A percentile compares a stretch with the other conserved stretches of the same genome.
Conservation (phyloP, 331 rosid genomes). For the Arachis monticola region DNA sequence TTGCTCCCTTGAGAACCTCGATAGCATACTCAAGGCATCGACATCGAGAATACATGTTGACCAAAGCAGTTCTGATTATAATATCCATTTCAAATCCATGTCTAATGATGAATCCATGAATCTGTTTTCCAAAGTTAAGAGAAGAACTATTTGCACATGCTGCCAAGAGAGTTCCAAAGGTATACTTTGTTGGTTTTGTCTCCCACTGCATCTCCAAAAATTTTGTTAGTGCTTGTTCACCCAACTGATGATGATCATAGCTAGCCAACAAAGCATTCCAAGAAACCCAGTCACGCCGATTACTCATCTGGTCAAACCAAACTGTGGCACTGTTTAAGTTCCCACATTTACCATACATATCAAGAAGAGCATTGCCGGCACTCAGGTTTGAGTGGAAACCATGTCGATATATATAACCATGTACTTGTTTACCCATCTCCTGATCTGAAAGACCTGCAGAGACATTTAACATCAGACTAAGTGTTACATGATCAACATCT, state of each 20-base stretch:
- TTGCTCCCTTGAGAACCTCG: slow-evolving; percentile 54
- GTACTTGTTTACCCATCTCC: slow-evolving; percentile 70
- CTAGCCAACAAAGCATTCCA: slow-evolving; percentile 76
- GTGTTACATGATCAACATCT: slow-evolving; percentile 58
- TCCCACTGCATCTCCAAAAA: slow-evolving; percentile 78
- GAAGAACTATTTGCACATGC: slow-evolving; percentile 70
- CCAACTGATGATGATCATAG: slow-evolving; percentile 56
- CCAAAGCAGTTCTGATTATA: slow-evolving; percentile 61
- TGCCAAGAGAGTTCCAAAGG: slow-evolving; percentile 64
- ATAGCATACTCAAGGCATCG: slow-evolving; percentile 56
- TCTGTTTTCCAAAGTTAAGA: slow-evolving; percentile 61
- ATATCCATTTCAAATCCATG: slow-evolving; percentile 58
- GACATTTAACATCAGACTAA: slow-evolving; percentile 62
- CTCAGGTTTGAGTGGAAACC: slow-evolving; percentile 51
- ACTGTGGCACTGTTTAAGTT: slow-evolving; percentile 60
- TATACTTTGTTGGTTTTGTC: slow-evolving; percentile 56
- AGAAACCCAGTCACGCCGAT: slow-evolving; percentile 70
- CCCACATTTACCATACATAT: slow-evolving; percentile 87
- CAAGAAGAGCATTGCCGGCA: slow-evolving; percentile 74
- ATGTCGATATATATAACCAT: slow-evolving; percentile 64
- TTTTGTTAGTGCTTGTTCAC: slow-evolving; percentile 64
- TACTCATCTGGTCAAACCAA: slow-evolving; percentile 71
- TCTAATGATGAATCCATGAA: slow-evolving; percentile 75
- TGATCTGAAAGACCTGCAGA: slow-evolving; percentile 58
- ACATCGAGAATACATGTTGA: slow-evolving; percentile 72